Percentiles rank a stretch among this genome's conserved stretches.
Evolutionary conservation across 352 stramenopile species (phyloP).

Genomic region (Phytopythium ostracodes): DNA sequence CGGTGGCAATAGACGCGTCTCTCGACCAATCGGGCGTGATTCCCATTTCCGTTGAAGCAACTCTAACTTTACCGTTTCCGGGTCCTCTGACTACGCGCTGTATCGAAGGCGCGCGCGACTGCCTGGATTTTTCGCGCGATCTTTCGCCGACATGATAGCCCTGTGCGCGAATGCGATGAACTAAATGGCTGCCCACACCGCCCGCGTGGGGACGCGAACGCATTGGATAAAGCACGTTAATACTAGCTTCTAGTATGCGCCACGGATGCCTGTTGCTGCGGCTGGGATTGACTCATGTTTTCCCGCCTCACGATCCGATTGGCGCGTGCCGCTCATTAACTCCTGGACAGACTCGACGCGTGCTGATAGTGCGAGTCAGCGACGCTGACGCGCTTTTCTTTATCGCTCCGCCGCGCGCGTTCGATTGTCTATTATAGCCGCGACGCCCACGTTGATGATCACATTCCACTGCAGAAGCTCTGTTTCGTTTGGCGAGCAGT

Average conservation of each 20-base stretch:
- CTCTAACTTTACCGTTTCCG: background rate
- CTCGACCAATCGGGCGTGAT: background rate
- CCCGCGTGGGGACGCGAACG: background rate
- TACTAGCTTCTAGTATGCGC: no score
- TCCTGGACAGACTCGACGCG: background rate
- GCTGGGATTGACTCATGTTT: background rate
- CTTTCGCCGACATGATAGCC: background rate
- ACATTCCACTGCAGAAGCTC: background rate
- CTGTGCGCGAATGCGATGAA: background rate
- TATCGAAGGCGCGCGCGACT: background rate
- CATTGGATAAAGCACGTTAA: no score
- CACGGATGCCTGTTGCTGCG: no score
- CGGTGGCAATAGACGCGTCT: background rate
- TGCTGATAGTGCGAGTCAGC: background rate
- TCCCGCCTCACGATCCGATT: background rate
- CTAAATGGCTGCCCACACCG: background rate
- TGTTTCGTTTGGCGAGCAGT: background rate
- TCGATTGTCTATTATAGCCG: no score
- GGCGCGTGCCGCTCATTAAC: background rate
- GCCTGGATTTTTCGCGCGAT: constrained; percentile 2
- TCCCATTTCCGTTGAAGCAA: background rate
- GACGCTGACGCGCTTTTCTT: background rate
- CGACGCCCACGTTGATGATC: background rate
- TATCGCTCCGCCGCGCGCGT: background rate
- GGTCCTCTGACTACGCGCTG: background rate